Conservation (phyloP, 352 stramenopile species). For the Pythium plurisporium region DNA sequence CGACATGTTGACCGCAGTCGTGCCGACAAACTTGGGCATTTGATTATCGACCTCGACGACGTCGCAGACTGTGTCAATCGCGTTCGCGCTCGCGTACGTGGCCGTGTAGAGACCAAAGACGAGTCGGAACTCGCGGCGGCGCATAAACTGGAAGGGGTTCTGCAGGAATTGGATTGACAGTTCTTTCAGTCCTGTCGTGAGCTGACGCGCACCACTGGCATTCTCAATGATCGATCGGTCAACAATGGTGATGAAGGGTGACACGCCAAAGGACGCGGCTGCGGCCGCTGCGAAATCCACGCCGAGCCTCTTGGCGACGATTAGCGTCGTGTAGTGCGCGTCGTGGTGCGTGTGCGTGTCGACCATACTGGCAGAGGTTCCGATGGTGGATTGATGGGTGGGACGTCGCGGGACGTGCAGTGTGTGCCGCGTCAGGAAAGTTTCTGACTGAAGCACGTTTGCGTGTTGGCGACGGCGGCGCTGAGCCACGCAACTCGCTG, state of each 20-base stretch:
- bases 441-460: background rate
- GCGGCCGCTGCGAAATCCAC: conserved; percentile 58
- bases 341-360: conserved; percentile 19
- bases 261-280: conserved; percentile 64
- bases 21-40: conserved; percentile 87
- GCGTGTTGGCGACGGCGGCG: conserved; percentile 9
- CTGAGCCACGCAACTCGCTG: conserved; percentile 2
- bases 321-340: conserved; percentile 1
- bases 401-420: background rate
- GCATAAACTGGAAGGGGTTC: conserved; percentile 76
- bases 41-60: conserved; percentile 64
- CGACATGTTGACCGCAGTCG: conserved; percentile 89
- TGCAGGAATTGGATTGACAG: conserved; percentile 52
- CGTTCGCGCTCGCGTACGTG: conserved; percentile 88
- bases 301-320: conserved; percentile 49
- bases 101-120: conserved; percentile 89
- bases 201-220: conserved; percentile 61
- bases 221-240: conserved; percentile 90
- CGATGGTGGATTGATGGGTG: background rate
- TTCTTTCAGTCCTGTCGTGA: conserved; percentile 62
- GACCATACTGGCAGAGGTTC: conserved; percentile 5
- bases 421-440: background rate
- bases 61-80: conserved; percentile 83
- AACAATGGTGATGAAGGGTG: conserved; percentile 87
- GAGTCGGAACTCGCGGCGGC: conserved; percentile 84